A percentile compares a stretch with the other conserved stretches of the same genome.
Evolutionary conservation across 148 eudicot genomes (phyloP).

Genomic region (Polygonum maritimum): DNA sequence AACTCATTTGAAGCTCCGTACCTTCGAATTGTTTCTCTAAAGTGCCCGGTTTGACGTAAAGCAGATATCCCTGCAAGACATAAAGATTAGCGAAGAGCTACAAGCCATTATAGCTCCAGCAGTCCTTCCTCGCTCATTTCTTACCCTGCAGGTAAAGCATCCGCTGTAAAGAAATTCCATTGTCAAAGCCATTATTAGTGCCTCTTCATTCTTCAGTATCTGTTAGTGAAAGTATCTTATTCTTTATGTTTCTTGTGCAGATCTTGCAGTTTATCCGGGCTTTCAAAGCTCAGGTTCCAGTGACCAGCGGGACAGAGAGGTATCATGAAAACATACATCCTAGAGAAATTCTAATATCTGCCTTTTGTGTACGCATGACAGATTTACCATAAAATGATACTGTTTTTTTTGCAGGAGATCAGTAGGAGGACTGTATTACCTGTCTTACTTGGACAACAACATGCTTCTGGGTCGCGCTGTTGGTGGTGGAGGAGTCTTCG

Average conservation of each 20-base stretch:
- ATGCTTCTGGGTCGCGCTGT: slow-evolving; percentile 91
- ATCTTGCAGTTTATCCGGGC: slow-evolving; percentile 73
- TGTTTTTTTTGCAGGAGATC: slow-evolving; percentile 37
- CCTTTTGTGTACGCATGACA: not conserved
- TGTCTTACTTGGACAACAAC: slow-evolving; percentile 72
- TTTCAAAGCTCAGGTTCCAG: slow-evolving; percentile 75
- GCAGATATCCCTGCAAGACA: slow-evolving; percentile 71
- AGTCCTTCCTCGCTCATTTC: slow-evolving; percentile 66
- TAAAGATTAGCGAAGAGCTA: slow-evolving; percentile 63
- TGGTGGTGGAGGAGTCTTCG: slow-evolving; percentile 82
- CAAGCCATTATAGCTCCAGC: slow-evolving; percentile 89
- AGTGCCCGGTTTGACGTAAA: slow-evolving; percentile 6
- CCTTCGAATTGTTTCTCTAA: not conserved
- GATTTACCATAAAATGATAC: not conserved
- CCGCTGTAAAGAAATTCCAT: not conserved
- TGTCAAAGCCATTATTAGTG: not conserved
- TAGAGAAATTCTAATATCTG: not conserved
- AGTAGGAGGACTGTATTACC: slow-evolving; percentile 83
- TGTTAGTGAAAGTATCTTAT: not conserved
- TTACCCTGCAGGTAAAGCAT: slow-evolving; percentile 56
- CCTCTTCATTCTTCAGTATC: not conserved
- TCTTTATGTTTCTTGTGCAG: slow-evolving; percentile 28
- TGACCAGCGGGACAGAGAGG: slow-evolving; percentile 44
- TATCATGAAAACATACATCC: slow-evolving; percentile 11
- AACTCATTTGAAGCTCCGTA: too few species aligned